Base-by-base conservation (phyloP, 176 grass and related monocot species). In the Bromus sterilis region DNA sequence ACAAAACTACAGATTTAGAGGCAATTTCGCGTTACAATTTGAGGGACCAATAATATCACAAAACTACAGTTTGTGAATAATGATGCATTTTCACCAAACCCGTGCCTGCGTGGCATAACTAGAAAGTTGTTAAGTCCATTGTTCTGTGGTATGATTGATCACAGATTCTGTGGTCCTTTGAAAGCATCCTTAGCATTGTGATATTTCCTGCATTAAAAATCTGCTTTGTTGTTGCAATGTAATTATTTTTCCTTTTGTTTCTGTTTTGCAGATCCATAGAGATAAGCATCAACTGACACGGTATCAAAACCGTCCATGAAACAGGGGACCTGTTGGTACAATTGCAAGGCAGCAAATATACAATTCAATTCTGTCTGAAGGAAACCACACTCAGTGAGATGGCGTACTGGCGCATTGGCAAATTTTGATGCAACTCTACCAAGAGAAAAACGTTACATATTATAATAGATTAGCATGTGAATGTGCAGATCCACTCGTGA, bases 381-480 rank as follows among this genome's bases (percentile, higher is more conserved):
- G 41, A 71, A 61, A 80, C 51, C 56, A 64, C 43, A 48, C 59
- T 6, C 30, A 18, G 41, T 34, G 40, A 31, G 23, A n/a, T 8
- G 7, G 33, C 4, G 58, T 21, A 2, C 70, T 32, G 42, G 43
- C 2, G 13, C 32, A 55, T 67, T 66, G 15, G 36, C 12, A 28
- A 33, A 30, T 73, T 66, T 66, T 20, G 70, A 78, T 29, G 75
- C 33, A 64, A 64, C 6, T 3, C 4, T 1, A 20, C 5, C 5
- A 72, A 34, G 21, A 78, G 83, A 77, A 82, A 66, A n/a, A 28
- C 71, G 71, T 69, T 55, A 77, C 42, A 65, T 64, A 70, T 30
- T 64, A 79, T n/a, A 78, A 32, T 33, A 74, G 36, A 43, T 66
- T 64, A 82, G 83, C 65, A 65, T 74, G 56, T 82, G 34, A 56